phyloP scores from a whole-genome alignment of 176 grass and related monocot species.

The Carex cristatella region DNA sequence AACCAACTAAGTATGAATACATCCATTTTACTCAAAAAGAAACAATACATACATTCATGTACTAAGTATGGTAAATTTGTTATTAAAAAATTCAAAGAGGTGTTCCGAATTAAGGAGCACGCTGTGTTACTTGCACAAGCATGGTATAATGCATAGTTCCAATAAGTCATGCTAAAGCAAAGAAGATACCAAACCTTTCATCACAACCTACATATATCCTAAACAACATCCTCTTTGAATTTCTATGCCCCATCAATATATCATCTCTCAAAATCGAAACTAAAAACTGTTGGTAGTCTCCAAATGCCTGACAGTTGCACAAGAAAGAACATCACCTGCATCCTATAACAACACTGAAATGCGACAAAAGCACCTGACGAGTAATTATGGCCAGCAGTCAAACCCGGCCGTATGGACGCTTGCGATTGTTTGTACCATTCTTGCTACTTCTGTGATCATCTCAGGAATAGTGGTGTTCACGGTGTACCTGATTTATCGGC shows the following conservation, averaged over 20 bases:
- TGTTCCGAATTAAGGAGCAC: no score
- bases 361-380: background rate
- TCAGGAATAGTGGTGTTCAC: conserved; percentile 50
- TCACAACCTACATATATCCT: background rate
- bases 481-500: conserved; percentile 73
- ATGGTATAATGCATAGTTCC: background rate
- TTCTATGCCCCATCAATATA: conserved; percentile 1
- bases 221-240: background rate
- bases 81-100: no score
- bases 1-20: no score
- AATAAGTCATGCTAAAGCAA: conserved; percentile 34
- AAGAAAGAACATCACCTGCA: background rate
- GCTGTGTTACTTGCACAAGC: conserved; percentile 2
- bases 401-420: conserved; percentile 29
- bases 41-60: no score
- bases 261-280: background rate
- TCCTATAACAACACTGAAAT: background rate
- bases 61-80: no score
- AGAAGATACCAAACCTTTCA: conserved; percentile 62
- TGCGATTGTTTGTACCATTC: conserved; percentile 44
- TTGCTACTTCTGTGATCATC: conserved; percentile 49
- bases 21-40: no score
- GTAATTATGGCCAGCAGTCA: background rate
- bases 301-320: background rate
- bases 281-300: background rate